phyloP scores from a whole-genome alignment of 2,329 filamentous ascomycete species.

The Aspergillus unguis region DNA sequence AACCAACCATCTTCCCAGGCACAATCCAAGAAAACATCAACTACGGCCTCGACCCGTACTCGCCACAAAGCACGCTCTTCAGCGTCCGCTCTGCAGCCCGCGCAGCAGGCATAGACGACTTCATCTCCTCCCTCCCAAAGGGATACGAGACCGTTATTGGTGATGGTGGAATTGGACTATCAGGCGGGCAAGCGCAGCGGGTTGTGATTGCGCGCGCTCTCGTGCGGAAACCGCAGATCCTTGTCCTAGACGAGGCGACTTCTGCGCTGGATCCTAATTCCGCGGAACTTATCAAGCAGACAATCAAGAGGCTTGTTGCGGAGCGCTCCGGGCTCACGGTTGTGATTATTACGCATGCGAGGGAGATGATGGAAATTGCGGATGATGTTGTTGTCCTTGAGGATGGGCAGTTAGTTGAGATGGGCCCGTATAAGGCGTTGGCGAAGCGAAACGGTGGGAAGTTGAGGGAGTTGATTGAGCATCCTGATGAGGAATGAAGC shows the following conservation, averaged over 20 bases:
- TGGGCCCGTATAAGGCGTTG: constrained; percentile 67
- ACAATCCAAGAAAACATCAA: not conserved
- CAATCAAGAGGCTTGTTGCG: constrained; percentile 55
- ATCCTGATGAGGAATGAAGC: constrained; percentile 1
- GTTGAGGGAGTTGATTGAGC: constrained; percentile 38
- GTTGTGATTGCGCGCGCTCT: constrained; percentile 78
- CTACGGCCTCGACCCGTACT: not conserved
- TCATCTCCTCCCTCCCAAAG: not conserved
- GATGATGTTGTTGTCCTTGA: constrained; percentile 70
- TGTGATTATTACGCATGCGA: constrained; percentile 75
- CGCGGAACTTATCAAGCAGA: constrained; percentile 61
- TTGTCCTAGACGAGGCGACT: constrained; percentile 86
- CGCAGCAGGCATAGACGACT: constrained; percentile 51
- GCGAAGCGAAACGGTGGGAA: constrained; percentile 45
- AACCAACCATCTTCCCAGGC: constrained; percentile 43
- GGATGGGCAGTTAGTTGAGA: constrained; percentile 63
- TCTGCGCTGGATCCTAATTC: constrained; percentile 71
- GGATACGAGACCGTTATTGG: not conserved
- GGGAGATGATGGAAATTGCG: constrained; percentile 81
- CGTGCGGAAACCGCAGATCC: constrained; percentile 64
- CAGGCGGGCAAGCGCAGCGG: constrained; percentile 79
- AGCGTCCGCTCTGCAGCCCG: not conserved
- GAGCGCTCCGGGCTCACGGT: constrained; percentile 57
- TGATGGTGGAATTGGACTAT: constrained; percentile 69
- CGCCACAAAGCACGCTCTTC: not conserved